Conservation (phyloP, 192 early-diverging fungal species). For the Coemansia sp. region DNA sequence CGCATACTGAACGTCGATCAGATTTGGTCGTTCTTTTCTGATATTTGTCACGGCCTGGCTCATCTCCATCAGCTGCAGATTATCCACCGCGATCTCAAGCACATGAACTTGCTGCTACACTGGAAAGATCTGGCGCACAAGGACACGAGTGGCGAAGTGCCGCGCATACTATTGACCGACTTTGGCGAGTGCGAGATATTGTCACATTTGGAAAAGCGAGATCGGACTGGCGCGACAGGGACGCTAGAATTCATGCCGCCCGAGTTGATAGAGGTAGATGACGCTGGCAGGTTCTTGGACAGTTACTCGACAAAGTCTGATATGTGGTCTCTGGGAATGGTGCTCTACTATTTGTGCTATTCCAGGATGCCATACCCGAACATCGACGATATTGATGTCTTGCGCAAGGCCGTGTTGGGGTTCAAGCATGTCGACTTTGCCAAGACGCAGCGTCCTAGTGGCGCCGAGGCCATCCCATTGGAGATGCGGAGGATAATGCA, state of each 20-base stretch:
- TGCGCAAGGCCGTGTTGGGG: conserved; percentile 75
- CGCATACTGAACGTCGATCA: conserved; percentile 60
- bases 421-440: conserved; percentile 53
- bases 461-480: conserved; percentile 28
- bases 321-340: conserved; percentile 94
- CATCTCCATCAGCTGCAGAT: conserved; percentile 88
- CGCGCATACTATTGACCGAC: conserved; percentile 87
- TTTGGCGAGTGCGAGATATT: conserved; percentile 97
- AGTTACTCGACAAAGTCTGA: conserved; percentile 86
- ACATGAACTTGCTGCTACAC: conserved; percentile 85
- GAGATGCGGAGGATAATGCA: conserved; percentile 43
- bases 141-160: conserved; percentile 50
- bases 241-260: conserved; percentile 96
- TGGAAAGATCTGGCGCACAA: conserved; percentile 54
- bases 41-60: conserved; percentile 85
- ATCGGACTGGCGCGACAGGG: conserved; percentile 93
- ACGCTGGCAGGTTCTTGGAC: conserved; percentile 65
- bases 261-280: conserved; percentile 64
- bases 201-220: conserved; percentile 62
- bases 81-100: conserved; percentile 93
- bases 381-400: conserved; percentile 85
- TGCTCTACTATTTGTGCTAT: conserved; percentile 91
- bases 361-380: conserved; percentile 77
- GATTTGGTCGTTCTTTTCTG: conserved; percentile 86
- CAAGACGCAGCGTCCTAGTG: conserved; percentile 15